Conservation (phyloP, 176 grass and related monocot genomes). For the Cymbopogon citratus region DNA sequence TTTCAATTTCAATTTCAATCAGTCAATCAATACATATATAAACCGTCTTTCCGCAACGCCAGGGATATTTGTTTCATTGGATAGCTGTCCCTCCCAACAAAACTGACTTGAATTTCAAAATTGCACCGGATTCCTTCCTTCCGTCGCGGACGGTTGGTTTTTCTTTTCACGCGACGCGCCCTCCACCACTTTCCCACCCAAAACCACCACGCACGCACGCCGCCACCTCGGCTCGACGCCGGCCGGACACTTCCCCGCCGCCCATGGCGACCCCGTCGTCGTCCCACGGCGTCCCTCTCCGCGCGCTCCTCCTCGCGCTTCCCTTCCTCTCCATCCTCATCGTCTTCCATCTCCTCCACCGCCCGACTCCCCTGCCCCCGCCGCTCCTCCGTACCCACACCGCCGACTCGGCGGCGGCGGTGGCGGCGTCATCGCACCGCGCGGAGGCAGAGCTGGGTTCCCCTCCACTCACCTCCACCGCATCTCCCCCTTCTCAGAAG, state of each 20-base stretch:
- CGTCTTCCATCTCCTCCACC: constrained; percentile 17
- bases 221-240: background rate
- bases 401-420: background rate
- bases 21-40: background rate
- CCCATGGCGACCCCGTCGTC: constrained; percentile 30
- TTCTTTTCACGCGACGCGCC: background rate
- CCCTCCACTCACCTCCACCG: background rate
- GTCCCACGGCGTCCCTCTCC: constrained; percentile 4
- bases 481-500: background rate
- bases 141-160: background rate
- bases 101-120: background rate
- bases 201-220: background rate
- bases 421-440: background rate
- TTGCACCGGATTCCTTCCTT: background rate
- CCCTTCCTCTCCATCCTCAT: constrained; percentile 26
- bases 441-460: background rate
- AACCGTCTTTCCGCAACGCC: background rate
- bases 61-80: background rate
- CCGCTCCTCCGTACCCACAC: background rate
- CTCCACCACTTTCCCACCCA: background rate
- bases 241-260: background rate
- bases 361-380: background rate
- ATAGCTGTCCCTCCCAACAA: background rate
- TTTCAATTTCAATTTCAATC: no score
- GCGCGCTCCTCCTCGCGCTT: background rate